A percentile compares a stretch with the other conserved stretches of the same genome.
These are phyloP conservation scores for Nadsonia commutata DNA, from an alignment of 1,139 yeast genomes.

Conservation along the genomic window DNA sequence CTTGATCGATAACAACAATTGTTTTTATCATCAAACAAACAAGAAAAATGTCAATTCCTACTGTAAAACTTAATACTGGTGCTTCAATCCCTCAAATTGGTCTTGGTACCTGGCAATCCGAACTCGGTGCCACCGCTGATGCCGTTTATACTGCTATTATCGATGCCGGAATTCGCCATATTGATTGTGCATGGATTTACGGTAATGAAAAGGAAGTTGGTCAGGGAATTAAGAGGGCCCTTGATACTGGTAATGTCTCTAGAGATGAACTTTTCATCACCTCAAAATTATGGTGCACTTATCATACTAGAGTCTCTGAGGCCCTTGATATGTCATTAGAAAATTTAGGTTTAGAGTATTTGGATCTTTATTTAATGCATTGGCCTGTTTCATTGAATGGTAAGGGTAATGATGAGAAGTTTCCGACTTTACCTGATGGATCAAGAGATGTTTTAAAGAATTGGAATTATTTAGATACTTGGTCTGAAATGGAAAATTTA, in stretches of 20 bases:
- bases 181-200: slow-evolving; percentile 46
- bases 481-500: slow-evolving; percentile 52
- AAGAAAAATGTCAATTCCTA: slow-evolving; percentile 2
- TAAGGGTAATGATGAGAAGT: slow-evolving; percentile 12
- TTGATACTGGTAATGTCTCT: slow-evolving; percentile 31
- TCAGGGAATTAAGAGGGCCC: slow-evolving; percentile 42
- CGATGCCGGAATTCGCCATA: slow-evolving; percentile 36
- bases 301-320: slow-evolving; percentile 38
- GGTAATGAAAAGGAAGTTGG: slow-evolving; percentile 43
- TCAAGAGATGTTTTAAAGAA: slow-evolving; percentile 31
- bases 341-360: slow-evolving; percentile 57
- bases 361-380: slow-evolving; percentile 72
- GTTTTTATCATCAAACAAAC: slow-evolving; percentile 4
- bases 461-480: slow-evolving; percentile 52
- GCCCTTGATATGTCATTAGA: slow-evolving; percentile 51
- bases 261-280: slow-evolving; percentile 41
- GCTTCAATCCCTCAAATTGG: slow-evolving; percentile 33
- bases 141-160: slow-evolving; percentile 10
- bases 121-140: slow-evolving; percentile 22
- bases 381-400: slow-evolving; percentile 51
- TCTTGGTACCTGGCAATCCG: slow-evolving; percentile 50
- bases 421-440: slow-evolving; percentile 32
- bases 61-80: slow-evolving; percentile 23
- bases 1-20: slow-evolving; percentile 1
- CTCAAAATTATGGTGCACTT: slow-evolving; percentile 33